Percentiles rank a stretch among this genome's conserved stretches.
phyloP scores from a whole-genome alignment of 805 yeast species.

The Saturnispora besseyi region DNA sequence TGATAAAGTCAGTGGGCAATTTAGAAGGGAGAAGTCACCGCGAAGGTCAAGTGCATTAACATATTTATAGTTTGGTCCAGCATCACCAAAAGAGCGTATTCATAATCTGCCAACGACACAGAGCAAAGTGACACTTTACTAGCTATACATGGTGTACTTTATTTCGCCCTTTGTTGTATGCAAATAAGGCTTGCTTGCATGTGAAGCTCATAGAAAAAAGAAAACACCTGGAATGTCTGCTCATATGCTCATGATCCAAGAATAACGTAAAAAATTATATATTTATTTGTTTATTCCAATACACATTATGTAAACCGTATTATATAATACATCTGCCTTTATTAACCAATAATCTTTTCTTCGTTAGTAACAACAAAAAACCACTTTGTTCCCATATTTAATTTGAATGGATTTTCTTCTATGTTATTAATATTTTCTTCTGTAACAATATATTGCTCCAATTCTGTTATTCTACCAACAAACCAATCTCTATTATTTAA shows the following conservation, averaged over 20 bases:
- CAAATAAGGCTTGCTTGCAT: too few species aligned
- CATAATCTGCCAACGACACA: too few species aligned
- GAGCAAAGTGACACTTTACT: too few species aligned
- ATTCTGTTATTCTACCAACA: conserved; percentile 56
- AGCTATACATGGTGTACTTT: too few species aligned
- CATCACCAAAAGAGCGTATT: background rate
- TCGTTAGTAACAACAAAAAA: conserved; percentile 48
- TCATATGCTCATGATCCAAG: background rate
- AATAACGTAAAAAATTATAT: background rate
- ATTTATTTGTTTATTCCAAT: background rate
- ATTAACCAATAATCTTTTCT: conserved; percentile 17
- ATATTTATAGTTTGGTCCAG: too few species aligned
- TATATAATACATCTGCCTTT: background rate
- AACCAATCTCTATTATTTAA: conserved; percentile 64
- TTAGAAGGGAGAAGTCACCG: background rate
- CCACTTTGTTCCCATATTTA: conserved; percentile 59
- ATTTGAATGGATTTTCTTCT: conserved; percentile 52
- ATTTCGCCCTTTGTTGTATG: too few species aligned
- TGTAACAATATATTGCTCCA: conserved; percentile 46
- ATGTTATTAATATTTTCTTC: conserved; percentile 31
- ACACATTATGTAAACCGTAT: background rate
- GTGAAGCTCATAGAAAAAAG: background rate
- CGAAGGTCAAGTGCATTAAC: background rate
- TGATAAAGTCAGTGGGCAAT: background rate
- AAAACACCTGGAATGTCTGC: background rate